Evolutionary conservation across 2,329 filamentous ascomycete genomes (phyloP).

Genomic region (Didymella glomerata): DNA sequence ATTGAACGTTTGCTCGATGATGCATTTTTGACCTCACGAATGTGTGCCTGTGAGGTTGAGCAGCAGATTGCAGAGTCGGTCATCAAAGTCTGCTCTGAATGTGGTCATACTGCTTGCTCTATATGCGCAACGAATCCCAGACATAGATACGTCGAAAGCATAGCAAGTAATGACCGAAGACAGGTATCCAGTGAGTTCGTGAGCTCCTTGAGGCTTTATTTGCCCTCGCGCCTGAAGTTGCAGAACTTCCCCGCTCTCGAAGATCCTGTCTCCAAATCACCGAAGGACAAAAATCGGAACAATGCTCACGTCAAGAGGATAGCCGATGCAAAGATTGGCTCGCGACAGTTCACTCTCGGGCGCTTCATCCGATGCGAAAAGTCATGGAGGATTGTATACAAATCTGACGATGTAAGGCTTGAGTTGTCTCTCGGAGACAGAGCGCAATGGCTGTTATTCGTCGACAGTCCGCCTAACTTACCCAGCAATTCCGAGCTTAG

Average conservation of each 20-base stretch:
- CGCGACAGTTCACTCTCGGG: conserved; percentile 26
- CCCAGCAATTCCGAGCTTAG: conserved; percentile 53
- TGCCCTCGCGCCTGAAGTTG: conserved; percentile 37
- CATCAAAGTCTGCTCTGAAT: conserved; percentile 61
- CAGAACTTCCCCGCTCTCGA: conserved; percentile 27
- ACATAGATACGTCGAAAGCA: conserved; percentile 53
- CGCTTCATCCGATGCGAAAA: conserved; percentile 38
- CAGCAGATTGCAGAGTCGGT: conserved; percentile 47
- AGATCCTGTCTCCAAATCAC: neutral
- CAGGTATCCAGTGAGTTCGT: conserved; percentile 56
- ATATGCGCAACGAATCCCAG: conserved; percentile 64
- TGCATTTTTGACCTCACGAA: conserved; percentile 51
- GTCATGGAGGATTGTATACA: conserved; percentile 56
- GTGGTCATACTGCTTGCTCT: conserved; percentile 64
- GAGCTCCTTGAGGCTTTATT: conserved; percentile 45
- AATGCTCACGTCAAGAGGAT: conserved; percentile 21
- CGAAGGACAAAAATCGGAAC: neutral
- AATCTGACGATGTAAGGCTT: conserved; percentile 50
- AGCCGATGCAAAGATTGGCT: conserved; percentile 18
- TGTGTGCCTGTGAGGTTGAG: conserved; percentile 67
- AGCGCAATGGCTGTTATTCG: conserved; percentile 58
- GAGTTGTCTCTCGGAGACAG: conserved; percentile 52
- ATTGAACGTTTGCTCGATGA: conserved; percentile 27
- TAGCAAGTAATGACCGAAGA: conserved; percentile 37
- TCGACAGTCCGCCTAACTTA: conserved; percentile 51